Evolutionary conservation across 352 stramenopile species (phyloP).

Genomic region (Phytophthora cryptogea): DNA sequence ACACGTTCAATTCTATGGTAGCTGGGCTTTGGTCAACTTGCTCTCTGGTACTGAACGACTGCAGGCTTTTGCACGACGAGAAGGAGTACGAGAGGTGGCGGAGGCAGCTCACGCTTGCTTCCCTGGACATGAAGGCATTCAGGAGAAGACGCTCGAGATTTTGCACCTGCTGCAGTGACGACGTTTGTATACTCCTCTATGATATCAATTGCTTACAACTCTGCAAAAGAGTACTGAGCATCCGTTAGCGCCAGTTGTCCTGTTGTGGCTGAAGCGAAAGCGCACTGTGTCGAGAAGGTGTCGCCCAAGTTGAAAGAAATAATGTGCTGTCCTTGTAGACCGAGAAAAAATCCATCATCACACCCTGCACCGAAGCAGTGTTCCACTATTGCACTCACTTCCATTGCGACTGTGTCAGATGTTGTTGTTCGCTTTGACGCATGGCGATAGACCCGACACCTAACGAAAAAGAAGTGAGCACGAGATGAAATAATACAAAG

Average conservation of each 20-base stretch:
- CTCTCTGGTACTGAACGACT: constrained; percentile 54
- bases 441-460: constrained; percentile 47
- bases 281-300: constrained; percentile 44
- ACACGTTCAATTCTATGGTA: constrained; percentile 65
- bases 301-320: constrained; percentile 36
- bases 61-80: constrained; percentile 58
- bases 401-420: constrained; percentile 28
- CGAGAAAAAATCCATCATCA: constrained; percentile 50
- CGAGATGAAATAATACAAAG: neutral
- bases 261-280: constrained; percentile 17
- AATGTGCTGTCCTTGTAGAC: constrained; percentile 46
- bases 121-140: constrained; percentile 71
- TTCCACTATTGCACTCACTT: constrained; percentile 44
- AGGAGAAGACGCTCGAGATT: constrained; percentile 78
- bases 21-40: constrained; percentile 75
- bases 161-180: constrained; percentile 49
- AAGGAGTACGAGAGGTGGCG: constrained; percentile 82
- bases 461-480: constrained; percentile 24
- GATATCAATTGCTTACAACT: constrained; percentile 24
- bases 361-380: constrained; percentile 40
- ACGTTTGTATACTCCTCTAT: constrained; percentile 21
- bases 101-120: constrained; percentile 85
- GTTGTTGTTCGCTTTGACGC: constrained; percentile 1
- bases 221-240: constrained; percentile 51
- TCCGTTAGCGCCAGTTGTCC: constrained; percentile 44